A percentile compares a stretch with the other conserved stretches of the same genome.
phyloP scores from a whole-genome alignment of 345 rosid genomes.

The Pugionium dolabratum region DNA sequence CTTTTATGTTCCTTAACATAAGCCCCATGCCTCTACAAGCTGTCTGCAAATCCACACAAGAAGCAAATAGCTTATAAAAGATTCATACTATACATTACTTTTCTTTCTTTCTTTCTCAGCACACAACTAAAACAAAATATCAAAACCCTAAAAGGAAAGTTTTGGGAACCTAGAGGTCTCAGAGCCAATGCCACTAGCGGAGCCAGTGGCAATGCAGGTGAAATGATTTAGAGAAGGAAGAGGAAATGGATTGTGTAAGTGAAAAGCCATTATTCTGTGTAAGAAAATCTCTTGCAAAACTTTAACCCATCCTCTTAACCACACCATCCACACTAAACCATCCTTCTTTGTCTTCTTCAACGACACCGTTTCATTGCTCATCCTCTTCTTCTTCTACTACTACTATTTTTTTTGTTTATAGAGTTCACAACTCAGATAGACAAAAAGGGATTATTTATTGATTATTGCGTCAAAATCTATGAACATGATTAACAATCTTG shows the following conservation, averaged over 20 bases:
- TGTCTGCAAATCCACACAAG: slow-evolving; percentile 46
- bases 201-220: slow-evolving; percentile 85
- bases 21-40: slow-evolving; percentile 87
- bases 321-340: slow-evolving; percentile 83
- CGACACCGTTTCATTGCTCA: slow-evolving; percentile 10
- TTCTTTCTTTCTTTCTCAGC: not conserved
- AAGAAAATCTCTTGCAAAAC: slow-evolving; percentile 67
- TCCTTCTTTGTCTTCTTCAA: slow-evolving; percentile 24
- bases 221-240: slow-evolving; percentile 68
- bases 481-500: slow-evolving; percentile 19
- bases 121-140: not conserved
- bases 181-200: slow-evolving; percentile 90
- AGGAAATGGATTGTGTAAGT: slow-evolving; percentile 67
- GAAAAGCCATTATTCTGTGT: slow-evolving; percentile 56
- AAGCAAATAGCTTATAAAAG: not conserved
- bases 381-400: not conserved
- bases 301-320: slow-evolving; percentile 67
- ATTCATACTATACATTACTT: not conserved
- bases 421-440: slow-evolving; percentile 15
- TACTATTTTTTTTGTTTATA: not conserved
- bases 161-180: slow-evolving; percentile 61
- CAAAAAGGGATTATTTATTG: slow-evolving; percentile 6
- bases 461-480: not conserved
- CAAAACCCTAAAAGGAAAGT: no score
- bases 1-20: slow-evolving; percentile 74